These are phyloP conservation scores for Calonectria ilicicola DNA, from an alignment of 2,329 filamentous ascomycete genomes.

Conservation along the genomic window DNA sequence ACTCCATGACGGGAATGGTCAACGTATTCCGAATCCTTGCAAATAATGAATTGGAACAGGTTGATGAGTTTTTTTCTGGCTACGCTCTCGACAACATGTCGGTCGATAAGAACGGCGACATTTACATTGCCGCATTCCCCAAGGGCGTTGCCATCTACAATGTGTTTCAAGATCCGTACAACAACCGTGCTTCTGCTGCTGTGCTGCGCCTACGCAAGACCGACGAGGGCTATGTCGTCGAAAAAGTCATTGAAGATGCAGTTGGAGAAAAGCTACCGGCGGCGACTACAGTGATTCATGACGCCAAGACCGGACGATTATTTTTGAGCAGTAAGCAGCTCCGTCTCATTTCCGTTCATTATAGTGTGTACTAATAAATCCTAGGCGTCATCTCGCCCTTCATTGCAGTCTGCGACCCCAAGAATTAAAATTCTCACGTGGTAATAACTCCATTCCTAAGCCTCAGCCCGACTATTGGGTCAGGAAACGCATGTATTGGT, in stretches of 20 bases:
- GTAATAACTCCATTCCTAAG: neutral
- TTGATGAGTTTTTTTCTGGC: slow-evolving; percentile 16
- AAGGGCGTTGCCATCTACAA: slow-evolving; percentile 23
- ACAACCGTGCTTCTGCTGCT: slow-evolving; percentile 14
- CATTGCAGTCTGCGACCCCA: slow-evolving; percentile 39
- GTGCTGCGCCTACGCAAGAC: slow-evolving; percentile 24
- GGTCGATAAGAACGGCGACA: slow-evolving; percentile 33
- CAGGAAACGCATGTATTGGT: no score
- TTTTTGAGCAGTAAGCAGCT: slow-evolving; percentile 38
- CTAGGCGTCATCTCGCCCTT: slow-evolving; percentile 40
- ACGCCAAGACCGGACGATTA: slow-evolving; percentile 35
- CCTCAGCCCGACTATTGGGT: neutral
- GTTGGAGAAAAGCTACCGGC: slow-evolving; percentile 32
- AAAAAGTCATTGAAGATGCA: slow-evolving; percentile 39
- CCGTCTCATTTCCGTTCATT: rapidly evolving
- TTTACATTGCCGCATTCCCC: slow-evolving; percentile 35
- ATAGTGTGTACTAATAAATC: neutral
- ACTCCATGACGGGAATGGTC: slow-evolving; percentile 36
- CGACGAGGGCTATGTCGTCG: slow-evolving; percentile 21
- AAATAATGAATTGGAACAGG: slow-evolving; percentile 17
- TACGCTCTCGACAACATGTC: slow-evolving; percentile 39
- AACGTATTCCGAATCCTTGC: slow-evolving; percentile 24
- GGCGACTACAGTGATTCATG: slow-evolving; percentile 39
- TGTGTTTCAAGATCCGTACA: slow-evolving; percentile 29
- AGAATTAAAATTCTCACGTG: neutral